phyloP scores from a whole-genome alignment of 2,329 filamentous ascomycete genomes.

The Alternaria gansuensis region DNA sequence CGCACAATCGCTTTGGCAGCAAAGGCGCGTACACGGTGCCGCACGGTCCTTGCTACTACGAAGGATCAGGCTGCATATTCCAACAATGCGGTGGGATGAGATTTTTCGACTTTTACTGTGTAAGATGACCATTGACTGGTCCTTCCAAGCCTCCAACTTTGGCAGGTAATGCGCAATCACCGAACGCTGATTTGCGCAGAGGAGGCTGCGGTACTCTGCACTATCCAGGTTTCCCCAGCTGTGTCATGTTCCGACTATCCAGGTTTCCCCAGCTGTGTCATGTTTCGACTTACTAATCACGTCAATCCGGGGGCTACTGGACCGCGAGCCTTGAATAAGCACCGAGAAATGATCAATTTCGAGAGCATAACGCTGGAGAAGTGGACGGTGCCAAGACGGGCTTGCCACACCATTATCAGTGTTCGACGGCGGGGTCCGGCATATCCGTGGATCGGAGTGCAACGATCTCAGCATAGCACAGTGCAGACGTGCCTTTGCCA shows the following conservation, averaged over 20 bases:
- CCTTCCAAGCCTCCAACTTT: neutral
- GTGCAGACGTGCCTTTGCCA: neutral
- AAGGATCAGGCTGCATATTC: neutral
- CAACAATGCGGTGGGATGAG: neutral
- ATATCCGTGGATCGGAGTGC: neutral
- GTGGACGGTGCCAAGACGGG: neutral
- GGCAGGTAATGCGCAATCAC: neutral
- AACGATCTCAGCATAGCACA: neutral
- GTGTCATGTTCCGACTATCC: neutral
- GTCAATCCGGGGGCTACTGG: constrained; percentile 4
- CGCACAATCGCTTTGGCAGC: neutral
- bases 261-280: neutral
- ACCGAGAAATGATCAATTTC: constrained; percentile 5
- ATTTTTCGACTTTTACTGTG: neutral
- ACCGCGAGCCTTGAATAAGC: constrained; percentile 1
- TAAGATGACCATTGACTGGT: neutral
- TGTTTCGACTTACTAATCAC: no score
- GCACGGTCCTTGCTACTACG: neutral
- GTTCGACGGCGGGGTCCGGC: neutral
- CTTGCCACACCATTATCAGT: constrained; percentile 1
- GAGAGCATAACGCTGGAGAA: neutral
- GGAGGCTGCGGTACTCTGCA: neutral
- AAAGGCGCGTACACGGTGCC: neutral
- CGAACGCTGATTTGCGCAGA: neutral
- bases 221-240: neutral